Evolutionary conservation across 352 stramenopile genomes (phyloP), one percentile per base, ranked within the genome.

Genomic region (Saprolegnia diclina): DNA sequence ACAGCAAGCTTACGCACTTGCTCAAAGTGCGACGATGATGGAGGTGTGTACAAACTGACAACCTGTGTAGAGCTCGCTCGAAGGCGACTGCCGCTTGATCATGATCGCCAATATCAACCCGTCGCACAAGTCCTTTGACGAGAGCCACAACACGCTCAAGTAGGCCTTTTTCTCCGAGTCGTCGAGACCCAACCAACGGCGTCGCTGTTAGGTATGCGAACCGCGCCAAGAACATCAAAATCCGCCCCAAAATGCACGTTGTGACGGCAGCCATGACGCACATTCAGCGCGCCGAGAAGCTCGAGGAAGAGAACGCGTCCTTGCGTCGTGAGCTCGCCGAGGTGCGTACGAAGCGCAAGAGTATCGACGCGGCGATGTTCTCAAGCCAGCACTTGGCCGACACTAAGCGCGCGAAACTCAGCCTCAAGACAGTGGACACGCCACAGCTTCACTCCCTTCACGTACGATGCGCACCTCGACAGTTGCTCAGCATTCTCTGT

Each of bases 181-280:
- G 55, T 63, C 21, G 16, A 48, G 11, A 13, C 21, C 48, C 16
- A 44, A n/a, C n/a, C 19, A n/a, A 50, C 42, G 19, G 42, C 13
- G 19, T n/a, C 13, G 3, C 9, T 57, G n/a, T 4, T 57, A 72
- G 65, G 46, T 89, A 89, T 73, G 89, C 89, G 9, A 95, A 95
- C 50, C 79, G 89, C 16, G 89, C 89, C 29, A 96, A 96, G 73
- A 94, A 94, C 66, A 96, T 96, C 75, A 94, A 95, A 68, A 96
- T 90, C 37, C 82, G 87, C 11, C 83, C 88, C 1, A 88, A 87
- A 66, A 80, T 81, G 73, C 89, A 96, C 70, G 85, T 96, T 44
- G 77, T 96, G 63, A 92, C 80, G 2, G 78, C 78, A 2, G 80
- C 85, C 38, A 87, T 87, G 80, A 85, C 78, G 22, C 81, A 83